Percentiles rank a stretch among this genome's conserved stretches.
These are phyloP conservation scores for Cynara cardunculus DNA, from an alignment of 129 eudicot species.

Conservation along the genomic window DNA sequence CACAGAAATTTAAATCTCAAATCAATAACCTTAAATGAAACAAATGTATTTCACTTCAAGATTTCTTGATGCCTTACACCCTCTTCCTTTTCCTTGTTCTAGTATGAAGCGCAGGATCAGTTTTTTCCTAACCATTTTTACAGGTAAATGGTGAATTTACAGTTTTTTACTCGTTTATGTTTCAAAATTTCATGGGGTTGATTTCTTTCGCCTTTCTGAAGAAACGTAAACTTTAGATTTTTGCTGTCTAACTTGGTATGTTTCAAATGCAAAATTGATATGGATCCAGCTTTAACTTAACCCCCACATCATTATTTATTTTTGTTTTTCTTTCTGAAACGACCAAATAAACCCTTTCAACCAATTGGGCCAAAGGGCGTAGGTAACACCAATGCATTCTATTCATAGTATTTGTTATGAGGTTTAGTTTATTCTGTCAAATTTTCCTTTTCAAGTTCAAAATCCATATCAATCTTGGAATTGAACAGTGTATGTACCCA, in stretches of 20 bases:
- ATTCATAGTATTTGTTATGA: background rate
- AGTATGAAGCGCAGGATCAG: slow-evolving; percentile 26
- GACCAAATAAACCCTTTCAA: background rate
- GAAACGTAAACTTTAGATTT: background rate
- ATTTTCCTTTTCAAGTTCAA: background rate
- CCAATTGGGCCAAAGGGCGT: no score
- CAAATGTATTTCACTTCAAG: background rate
- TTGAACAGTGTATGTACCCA: background rate
- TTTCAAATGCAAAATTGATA: background rate
- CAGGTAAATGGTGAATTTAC: slow-evolving; percentile 28
- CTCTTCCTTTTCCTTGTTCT: background rate
- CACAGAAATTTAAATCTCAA: slow-evolving; percentile 8
- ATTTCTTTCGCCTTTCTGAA: background rate
- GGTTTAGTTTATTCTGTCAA: background rate
- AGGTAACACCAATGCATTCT: no score
- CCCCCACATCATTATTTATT: background rate
- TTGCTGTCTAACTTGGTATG: background rate
- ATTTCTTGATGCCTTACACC: background rate
- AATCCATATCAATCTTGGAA: background rate
- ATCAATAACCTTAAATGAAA: background rate
- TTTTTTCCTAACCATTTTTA: slow-evolving; percentile 10
- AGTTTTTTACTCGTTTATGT: background rate
- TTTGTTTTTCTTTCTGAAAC: no score
- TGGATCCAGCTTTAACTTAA: background rate
- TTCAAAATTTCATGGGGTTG: background rate